Percentiles rank a stretch among this genome's conserved stretches.
phyloP scores from a whole-genome alignment of 306 rosid genomes.

The Rosa rugosa region DNA sequence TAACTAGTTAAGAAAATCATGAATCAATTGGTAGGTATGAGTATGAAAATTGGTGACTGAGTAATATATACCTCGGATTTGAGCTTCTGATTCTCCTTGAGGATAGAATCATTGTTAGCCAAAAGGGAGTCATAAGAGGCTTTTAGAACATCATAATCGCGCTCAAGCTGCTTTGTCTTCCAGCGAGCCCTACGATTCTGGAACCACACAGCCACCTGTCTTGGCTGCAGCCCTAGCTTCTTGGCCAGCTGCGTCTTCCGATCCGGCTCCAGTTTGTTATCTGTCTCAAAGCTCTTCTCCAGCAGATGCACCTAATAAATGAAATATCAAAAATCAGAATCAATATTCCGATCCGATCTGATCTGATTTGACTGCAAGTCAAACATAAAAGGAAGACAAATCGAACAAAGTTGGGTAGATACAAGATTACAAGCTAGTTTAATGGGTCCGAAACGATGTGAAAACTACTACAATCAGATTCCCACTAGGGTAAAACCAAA shows the following conservation, averaged over 20 bases:
- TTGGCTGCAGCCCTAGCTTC: slow-evolving; percentile 92
- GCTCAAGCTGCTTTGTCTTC: slow-evolving; percentile 99
- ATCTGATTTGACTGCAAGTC: not conserved
- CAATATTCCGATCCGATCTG: not conserved
- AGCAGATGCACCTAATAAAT: slow-evolving; percentile 65
- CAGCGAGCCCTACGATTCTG: slow-evolving; percentile 98
- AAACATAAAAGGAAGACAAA: not conserved
- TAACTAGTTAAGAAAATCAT: not conserved
- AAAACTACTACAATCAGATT: not conserved
- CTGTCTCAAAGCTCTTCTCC: slow-evolving; percentile 95
- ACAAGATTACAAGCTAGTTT: not conserved
- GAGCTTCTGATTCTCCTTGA: slow-evolving; percentile 83
- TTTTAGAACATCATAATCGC: slow-evolving; percentile 86
- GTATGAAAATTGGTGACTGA: not conserved
- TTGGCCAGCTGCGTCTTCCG: slow-evolving; percentile 85
- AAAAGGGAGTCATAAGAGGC: slow-evolving; percentile 77
- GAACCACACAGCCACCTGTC: slow-evolving; percentile 99
- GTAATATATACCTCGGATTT: slow-evolving; percentile 68
- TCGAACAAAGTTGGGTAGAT: not conserved
- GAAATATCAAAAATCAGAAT: slow-evolving; percentile 1
- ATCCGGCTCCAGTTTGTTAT: slow-evolving; percentile 98
- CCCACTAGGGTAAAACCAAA: not conserved
- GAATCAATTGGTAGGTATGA: not conserved
- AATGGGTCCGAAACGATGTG: not conserved
- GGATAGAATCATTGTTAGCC: slow-evolving; percentile 60